These are phyloP conservation scores for Arthrocladium fulminans DNA, from an alignment of 2,329 filamentous ascomycete species.

Conservation along the genomic window DNA sequence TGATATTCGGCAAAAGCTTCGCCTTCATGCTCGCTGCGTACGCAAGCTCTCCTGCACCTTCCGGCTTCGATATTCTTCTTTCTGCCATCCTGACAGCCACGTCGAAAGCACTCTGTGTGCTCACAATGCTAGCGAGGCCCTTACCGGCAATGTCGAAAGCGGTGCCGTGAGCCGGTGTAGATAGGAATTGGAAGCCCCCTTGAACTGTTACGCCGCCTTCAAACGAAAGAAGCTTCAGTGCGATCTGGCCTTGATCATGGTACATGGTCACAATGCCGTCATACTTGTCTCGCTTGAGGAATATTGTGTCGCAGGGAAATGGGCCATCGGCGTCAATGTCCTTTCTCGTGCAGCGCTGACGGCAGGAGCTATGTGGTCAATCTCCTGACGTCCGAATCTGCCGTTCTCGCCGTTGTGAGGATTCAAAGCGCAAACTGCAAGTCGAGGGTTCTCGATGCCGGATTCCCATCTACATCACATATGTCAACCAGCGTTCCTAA, in stretches of 20 bases:
- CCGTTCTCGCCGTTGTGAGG: slow-evolving; percentile 31
- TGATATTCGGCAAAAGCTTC: slow-evolving; percentile 2
- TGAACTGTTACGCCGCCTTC: slow-evolving; percentile 30
- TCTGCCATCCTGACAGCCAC: slow-evolving; percentile 24
- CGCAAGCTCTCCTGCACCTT: neutral
- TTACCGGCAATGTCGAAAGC: slow-evolving; percentile 28
- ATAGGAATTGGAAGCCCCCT: slow-evolving; percentile 28
- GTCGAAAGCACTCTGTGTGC: slow-evolving; percentile 29
- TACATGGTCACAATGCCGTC: slow-evolving; percentile 31
- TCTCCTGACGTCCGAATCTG: slow-evolving; percentile 28
- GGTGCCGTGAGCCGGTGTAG: slow-evolving; percentile 27
- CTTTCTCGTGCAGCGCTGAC: slow-evolving; percentile 22
- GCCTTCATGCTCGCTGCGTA: neutral
- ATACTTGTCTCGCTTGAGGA: slow-evolving; percentile 26
- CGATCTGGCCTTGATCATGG: slow-evolving; percentile 32
- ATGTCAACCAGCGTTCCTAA: neutral
- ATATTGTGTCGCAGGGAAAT: slow-evolving; percentile 31
- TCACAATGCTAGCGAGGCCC: slow-evolving; percentile 25
- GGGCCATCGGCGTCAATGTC: slow-evolving; percentile 28
- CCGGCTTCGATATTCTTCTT: slow-evolving; percentile 4
- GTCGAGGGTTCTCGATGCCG: slow-evolving; percentile 25
- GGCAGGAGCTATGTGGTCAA: slow-evolving; percentile 27
- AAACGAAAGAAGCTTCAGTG: slow-evolving; percentile 29
- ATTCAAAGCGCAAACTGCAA: slow-evolving; percentile 30
- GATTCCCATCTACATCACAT: slow-evolving; percentile 25